These are phyloP conservation scores for Claviceps arundinis DNA, from an alignment of 2,329 filamentous ascomycete species.

Conservation along the genomic window DNA sequence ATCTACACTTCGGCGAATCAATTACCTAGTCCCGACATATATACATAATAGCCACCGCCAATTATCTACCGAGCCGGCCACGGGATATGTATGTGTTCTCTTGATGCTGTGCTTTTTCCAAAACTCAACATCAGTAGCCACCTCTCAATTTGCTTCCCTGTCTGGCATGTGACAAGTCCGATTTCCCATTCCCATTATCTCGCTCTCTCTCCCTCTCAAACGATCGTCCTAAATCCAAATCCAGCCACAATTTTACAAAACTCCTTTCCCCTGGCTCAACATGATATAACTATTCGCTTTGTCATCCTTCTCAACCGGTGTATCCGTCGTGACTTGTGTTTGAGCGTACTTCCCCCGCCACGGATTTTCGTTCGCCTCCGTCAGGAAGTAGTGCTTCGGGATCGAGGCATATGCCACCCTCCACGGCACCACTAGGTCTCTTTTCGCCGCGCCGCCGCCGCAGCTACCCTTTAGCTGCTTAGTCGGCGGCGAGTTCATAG, in stretches of 20 bases:
- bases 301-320: constrained; percentile 8
- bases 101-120: too few species aligned
- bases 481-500: constrained; percentile 44
- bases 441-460: constrained; percentile 21
- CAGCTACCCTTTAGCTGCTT: constrained; percentile 24
- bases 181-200: too few species aligned
- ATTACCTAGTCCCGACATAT: too few species aligned
- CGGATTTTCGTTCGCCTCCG: constrained; percentile 20
- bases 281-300: constrained; percentile 15
- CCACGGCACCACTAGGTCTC: constrained; percentile 28
- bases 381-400: constrained; percentile 30
- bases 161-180: too few species aligned
- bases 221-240: neutral
- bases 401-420: constrained; percentile 24
- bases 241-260: constrained; percentile 10
- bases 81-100: too few species aligned
- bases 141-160: too few species aligned
- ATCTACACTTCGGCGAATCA: too few species aligned
- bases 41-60: too few species aligned
- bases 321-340: constrained; percentile 13
- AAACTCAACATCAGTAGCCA: too few species aligned
- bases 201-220: too few species aligned
- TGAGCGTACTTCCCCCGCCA: constrained; percentile 14
- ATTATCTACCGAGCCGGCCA: too few species aligned
- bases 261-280: constrained; percentile 13